Percentiles rank a stretch among this genome's conserved stretches.
phyloP scores from a whole-genome alignment of 306 rosid species.

The Prunus fruticosa region DNA sequence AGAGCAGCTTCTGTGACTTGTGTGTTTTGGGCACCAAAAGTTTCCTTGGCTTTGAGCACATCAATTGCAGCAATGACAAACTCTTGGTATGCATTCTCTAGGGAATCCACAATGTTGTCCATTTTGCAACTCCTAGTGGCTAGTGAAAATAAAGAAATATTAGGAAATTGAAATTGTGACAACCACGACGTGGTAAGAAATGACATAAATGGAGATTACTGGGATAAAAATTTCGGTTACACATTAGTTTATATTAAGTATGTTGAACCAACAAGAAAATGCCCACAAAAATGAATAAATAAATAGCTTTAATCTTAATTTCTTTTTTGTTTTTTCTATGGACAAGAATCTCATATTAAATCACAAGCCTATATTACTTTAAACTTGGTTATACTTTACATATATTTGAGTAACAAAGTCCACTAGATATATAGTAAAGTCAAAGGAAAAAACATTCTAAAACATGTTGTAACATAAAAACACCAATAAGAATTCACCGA shows the following conservation, averaged over 20 bases:
- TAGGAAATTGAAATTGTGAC: background rate
- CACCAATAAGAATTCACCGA: no score
- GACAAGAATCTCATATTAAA: no score
- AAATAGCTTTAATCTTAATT: background rate
- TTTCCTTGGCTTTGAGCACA: slow-evolving; percentile 62
- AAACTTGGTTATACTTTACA: no score
- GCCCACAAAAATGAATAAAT: background rate
- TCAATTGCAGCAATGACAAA: slow-evolving; percentile 62
- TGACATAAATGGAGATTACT: background rate
- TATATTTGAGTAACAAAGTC: no score
- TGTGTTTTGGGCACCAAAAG: slow-evolving; percentile 43
- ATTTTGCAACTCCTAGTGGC: slow-evolving; percentile 17
- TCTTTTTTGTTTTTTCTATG: no score
- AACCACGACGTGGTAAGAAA: background rate
- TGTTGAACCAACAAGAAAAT: background rate
- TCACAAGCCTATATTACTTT: no score
- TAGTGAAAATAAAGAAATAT: background rate
- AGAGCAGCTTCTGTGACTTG: slow-evolving; percentile 54
- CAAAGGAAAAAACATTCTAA: no score
- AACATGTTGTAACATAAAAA: no score
- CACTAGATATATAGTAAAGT: no score
- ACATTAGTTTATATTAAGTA: background rate
- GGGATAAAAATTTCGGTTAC: background rate
- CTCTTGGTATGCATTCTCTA: slow-evolving; percentile 63
- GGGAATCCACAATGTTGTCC: slow-evolving; percentile 68